Base-by-base conservation (phyloP, 2,329 filamentous ascomycete genomes). In the Venturia nashicola region DNA sequence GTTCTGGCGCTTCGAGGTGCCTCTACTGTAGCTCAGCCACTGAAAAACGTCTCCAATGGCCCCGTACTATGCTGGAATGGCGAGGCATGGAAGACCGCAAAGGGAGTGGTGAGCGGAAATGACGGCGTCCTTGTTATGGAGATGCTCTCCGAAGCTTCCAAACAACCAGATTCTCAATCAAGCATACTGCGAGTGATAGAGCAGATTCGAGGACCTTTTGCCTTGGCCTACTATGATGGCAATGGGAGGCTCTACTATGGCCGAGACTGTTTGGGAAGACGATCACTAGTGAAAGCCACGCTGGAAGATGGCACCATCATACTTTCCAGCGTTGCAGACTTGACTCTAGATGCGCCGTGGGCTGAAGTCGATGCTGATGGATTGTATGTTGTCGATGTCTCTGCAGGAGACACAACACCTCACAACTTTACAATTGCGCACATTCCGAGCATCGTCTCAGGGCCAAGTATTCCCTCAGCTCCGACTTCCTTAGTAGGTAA, bases 61-160 rank as follows among this genome's bases (percentile, higher is more conserved):
- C 90, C 87, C 0, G 78, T 90, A 0, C 80, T 99, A 2, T 97
- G 93, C 80, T 99, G 94, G 94, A 99, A 99, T 71, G 94, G 94
- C 54, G 94, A 99, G 73, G 93, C 91, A 0, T 99, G 94, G 94
- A 87, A 83, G 65, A 80, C 96, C 61, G 76, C 75, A 9, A 81
- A 80, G 42, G 69, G 80, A 11, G 70, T 73, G 0, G 78, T 96
- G n/a, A 65, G 71, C 48, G 89, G 86, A 65, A 97, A 96, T 71
- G 94, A 99, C 75, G 89, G 89, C 3, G 81, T 87, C 69, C 76
- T 78, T 7, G 78, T 97, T 20, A 86, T 93, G 70, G 71, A 79
- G 42, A 71, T 83, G 44, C 78, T 96, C 59, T 70, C 80, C 5
- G 61, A 69, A 18, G 69, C 69, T 6, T 69, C 62, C 12, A 18